Evolutionary conservation across 176 grass and related monocot species (phyloP).

Genomic region (Areca catechu): DNA sequence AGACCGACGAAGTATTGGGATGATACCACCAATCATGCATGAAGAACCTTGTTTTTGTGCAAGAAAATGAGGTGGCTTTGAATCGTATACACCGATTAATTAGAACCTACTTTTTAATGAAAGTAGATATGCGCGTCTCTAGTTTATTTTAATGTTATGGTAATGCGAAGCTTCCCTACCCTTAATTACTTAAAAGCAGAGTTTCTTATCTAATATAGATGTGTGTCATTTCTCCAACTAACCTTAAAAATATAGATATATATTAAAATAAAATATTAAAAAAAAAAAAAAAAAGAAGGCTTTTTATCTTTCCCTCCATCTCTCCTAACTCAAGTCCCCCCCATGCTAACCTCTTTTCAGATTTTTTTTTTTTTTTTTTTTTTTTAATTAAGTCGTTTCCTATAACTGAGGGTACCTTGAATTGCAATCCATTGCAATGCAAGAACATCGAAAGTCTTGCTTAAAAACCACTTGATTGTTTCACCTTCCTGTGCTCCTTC

Average conservation of each 20-base stretch:
- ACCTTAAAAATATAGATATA: no score
- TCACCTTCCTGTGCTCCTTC: neutral
- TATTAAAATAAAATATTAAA: no score
- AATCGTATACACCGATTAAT: neutral
- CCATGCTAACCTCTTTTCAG: neutral
- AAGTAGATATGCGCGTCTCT: no score
- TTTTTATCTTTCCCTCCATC: slow-evolving; percentile 8
- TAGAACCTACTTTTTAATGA: neutral
- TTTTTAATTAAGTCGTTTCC: slow-evolving; percentile 21
- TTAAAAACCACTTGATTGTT: slow-evolving; percentile 67
- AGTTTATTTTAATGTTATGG: no score
- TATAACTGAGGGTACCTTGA: slow-evolving; percentile 38
- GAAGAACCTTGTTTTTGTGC: no score
- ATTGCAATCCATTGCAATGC: slow-evolving; percentile 49
- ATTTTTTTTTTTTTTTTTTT: slow-evolving; percentile 29
- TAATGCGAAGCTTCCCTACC: no score
- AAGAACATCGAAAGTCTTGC: slow-evolving; percentile 35
- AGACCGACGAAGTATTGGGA: no score
- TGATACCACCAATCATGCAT: no score
- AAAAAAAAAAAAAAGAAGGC: no score
- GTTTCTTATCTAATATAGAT: slow-evolving; percentile 7
- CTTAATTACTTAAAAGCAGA: neutral
- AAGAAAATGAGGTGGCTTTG: neutral
- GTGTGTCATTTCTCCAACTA: slow-evolving; percentile 27
- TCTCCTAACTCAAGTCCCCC: slow-evolving; percentile 13